Percentiles rank a stretch among this genome's conserved stretches.
Evolutionary conservation across 2,329 filamentous ascomycete genomes (phyloP).

Genomic region (Penicillium sp.): DNA sequence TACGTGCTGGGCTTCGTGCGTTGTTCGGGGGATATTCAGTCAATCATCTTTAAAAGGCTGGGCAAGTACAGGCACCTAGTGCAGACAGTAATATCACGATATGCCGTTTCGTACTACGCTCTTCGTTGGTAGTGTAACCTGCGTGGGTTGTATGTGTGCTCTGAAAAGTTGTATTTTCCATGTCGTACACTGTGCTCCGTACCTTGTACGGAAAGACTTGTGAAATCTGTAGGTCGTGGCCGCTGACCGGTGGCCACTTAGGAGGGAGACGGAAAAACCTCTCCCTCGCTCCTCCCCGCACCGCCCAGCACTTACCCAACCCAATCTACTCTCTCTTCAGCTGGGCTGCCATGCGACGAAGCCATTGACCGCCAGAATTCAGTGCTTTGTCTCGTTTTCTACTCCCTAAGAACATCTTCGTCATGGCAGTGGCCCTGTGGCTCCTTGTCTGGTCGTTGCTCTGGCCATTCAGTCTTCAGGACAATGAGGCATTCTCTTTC

Average conservation of each 20-base stretch:
- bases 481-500: not conserved
- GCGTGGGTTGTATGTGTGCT: not conserved
- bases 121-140: not conserved
- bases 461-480: slow-evolving; percentile 9
- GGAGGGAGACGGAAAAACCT: too few relatives aligned
- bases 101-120: not conserved
- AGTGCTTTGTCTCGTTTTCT: not conserved
- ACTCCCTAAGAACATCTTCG: not conserved
- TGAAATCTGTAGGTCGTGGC: too few relatives aligned
- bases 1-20: too few relatives aligned
- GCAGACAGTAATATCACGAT: not conserved
- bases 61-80: too few relatives aligned
- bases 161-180: not conserved
- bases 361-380: not conserved
- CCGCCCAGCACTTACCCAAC: not conserved
- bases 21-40: too few relatives aligned
- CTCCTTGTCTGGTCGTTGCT: slow-evolving; percentile 12
- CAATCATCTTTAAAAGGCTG: too few relatives aligned
- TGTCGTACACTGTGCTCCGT: not conserved
- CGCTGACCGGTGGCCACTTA: too few relatives aligned
- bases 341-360: not conserved
- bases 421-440: slow-evolving; percentile 7
- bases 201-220: too few relatives aligned
- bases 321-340: not conserved
- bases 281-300: too few relatives aligned